Conservation (phyloP, 805 yeast genomes). For the Torulaspora maleeae region DNA sequence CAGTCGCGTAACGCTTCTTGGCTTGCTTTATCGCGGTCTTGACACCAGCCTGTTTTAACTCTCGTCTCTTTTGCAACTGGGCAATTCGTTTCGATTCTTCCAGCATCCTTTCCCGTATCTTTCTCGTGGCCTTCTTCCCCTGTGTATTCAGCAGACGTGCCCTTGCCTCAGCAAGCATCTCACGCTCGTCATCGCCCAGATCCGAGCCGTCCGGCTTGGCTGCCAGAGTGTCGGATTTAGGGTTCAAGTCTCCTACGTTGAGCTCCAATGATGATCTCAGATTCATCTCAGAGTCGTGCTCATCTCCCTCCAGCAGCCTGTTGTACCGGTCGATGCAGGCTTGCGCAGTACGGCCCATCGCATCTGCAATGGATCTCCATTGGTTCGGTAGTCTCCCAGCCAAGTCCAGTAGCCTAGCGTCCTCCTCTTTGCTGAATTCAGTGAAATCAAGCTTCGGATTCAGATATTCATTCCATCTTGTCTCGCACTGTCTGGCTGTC, state of each 20-base stretch:
- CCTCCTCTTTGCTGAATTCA: slow-evolving; percentile 75
- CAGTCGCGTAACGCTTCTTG: slow-evolving; percentile 51
- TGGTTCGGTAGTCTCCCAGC: slow-evolving; percentile 80
- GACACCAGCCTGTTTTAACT: slow-evolving; percentile 74
- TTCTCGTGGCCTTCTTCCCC: slow-evolving; percentile 91
- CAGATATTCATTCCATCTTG: slow-evolving; percentile 87
- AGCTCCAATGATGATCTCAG: slow-evolving; percentile 37
- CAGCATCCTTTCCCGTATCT: slow-evolving; percentile 76
- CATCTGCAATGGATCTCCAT: slow-evolving; percentile 86
- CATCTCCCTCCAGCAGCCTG: slow-evolving; percentile 41
- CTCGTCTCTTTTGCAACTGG: slow-evolving; percentile 71
- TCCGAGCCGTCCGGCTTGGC: slow-evolving; percentile 78
- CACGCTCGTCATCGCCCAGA: slow-evolving; percentile 81
- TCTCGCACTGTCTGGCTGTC: slow-evolving; percentile 86
- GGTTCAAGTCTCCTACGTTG: slow-evolving; percentile 54
- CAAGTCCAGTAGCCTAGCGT: slow-evolving; percentile 59
- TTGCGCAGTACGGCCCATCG: slow-evolving; percentile 79
- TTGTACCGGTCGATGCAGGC: slow-evolving; percentile 85
- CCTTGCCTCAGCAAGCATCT: slow-evolving; percentile 91
- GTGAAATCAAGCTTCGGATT: slow-evolving; percentile 62
- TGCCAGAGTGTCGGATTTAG: slow-evolving; percentile 70
- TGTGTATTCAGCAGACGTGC: slow-evolving; percentile 88
- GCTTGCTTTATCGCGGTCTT: slow-evolving; percentile 46
- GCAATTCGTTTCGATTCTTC: slow-evolving; percentile 76
- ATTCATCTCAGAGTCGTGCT: slow-evolving; percentile 24